Conservation (phyloP, 129 eudicot genomes). For the Cynara cardunculus region DNA sequence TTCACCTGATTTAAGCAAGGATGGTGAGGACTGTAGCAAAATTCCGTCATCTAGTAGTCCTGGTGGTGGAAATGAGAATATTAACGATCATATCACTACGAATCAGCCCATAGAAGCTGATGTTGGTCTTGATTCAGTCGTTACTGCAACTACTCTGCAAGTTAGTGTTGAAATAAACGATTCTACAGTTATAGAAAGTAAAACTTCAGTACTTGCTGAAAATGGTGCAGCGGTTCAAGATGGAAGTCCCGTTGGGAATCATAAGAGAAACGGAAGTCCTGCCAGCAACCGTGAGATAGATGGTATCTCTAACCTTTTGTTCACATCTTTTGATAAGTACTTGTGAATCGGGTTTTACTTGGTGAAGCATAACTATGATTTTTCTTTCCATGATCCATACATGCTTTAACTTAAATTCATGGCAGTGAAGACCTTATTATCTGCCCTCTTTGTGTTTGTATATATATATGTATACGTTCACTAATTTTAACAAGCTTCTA, state of each 20-base stretch:
- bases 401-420: conserved; percentile 7
- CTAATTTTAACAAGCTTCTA: conserved; percentile 10
- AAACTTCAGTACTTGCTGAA: conserved; percentile 31
- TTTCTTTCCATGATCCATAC: not conserved
- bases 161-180: conserved; percentile 35
- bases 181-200: conserved; percentile 24
- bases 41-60: too few relatives aligned
- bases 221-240: conserved; percentile 48
- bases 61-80: conserved; percentile 33
- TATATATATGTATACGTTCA: not conserved
- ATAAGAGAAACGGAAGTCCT: conserved; percentile 36
- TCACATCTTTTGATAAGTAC: conserved; percentile 5
- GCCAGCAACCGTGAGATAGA: conserved; percentile 30
- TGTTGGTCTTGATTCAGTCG: conserved; percentile 19
- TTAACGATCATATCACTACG: conserved; percentile 22
- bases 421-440: not conserved
- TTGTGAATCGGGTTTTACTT: not conserved
- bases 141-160: conserved; percentile 10
- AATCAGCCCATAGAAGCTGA: conserved; percentile 23
- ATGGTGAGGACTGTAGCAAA: too few relatives aligned
- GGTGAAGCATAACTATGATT: not conserved
- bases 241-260: conserved; percentile 25
- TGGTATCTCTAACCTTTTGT: conserved; percentile 40
- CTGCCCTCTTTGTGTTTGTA: not conserved
- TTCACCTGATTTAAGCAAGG: conserved; percentile 26